Conservation (phyloP, 2,329 filamentous ascomycete genomes). For the Aureobasidium zeae region DNA sequence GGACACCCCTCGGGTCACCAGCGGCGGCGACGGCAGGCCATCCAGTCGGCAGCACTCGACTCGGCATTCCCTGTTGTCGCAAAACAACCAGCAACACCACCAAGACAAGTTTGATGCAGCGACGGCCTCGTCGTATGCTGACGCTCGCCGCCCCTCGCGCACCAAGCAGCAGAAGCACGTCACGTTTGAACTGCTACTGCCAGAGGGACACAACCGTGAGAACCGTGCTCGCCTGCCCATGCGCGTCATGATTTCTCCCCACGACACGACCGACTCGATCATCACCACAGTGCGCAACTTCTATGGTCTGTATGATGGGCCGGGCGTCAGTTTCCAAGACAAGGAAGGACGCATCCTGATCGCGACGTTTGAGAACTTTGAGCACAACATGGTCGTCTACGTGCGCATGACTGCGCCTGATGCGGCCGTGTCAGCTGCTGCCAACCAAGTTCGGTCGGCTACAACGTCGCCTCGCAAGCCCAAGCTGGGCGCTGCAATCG, state of each 20-base stretch:
- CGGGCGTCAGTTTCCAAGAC: conserved; percentile 93
- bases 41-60: conserved; percentile 29
- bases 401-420: conserved; percentile 49
- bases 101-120: conserved; percentile 4
- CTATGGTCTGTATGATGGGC: conserved; percentile 80
- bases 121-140: conserved; percentile 11
- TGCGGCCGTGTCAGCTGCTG: conserved; percentile 35
- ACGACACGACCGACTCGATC: conserved; percentile 96
- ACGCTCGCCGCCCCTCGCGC: conserved; percentile 25
- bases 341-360: conserved; percentile 82
- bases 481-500: conserved; percentile 55
- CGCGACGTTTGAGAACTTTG: conserved; percentile 91
- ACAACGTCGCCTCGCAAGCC: conserved; percentile 41
- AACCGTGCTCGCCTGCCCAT: conserved; percentile 70
- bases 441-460: conserved; percentile 3
- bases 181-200: conserved; percentile 67
- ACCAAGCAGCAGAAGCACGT: conserved; percentile 55
- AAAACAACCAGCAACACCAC: conserved; percentile 12
- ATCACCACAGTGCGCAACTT: conserved; percentile 98
- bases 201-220: conserved; percentile 53
- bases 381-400: conserved; percentile 84
- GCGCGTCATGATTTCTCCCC: conserved; percentile 82
- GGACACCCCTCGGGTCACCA: conserved; percentile 17
- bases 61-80: conserved; percentile 21
- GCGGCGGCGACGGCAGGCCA: conserved; percentile 22